Conservation (phyloP, 352 stramenopile genomes). For the Thalassiosira livingstoniorum region DNA sequence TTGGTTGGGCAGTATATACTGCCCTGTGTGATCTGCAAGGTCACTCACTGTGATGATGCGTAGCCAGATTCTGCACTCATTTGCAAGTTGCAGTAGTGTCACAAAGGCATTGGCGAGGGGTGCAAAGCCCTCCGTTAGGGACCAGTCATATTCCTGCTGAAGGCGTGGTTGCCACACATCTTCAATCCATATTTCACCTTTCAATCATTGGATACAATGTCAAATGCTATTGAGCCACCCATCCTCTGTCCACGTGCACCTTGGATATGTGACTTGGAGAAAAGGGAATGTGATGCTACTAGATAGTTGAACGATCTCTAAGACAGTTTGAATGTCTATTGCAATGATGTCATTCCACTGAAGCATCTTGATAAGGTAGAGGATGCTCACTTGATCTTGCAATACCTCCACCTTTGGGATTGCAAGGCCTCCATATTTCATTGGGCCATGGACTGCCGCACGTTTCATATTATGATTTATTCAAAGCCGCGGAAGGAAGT, state of each 20-base stretch:
- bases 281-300: background rate
- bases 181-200: background rate
- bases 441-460: background rate
- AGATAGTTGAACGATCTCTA: background rate
- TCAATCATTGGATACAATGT: background rate
- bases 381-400: background rate
- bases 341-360: too few species aligned
- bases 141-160: background rate
- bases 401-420: background rate
- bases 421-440: background rate
- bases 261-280: background rate
- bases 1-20: background rate
- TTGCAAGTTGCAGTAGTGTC: background rate
- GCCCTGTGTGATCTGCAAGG: background rate
- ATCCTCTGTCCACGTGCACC: background rate
- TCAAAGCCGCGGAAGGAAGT: background rate
- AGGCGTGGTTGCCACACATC: background rate
- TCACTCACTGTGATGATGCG: conserved; percentile 2
- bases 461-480: background rate
- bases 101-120: background rate
- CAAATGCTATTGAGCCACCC: background rate
- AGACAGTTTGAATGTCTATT: background rate
- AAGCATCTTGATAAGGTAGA: background rate
- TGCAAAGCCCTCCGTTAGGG: background rate
- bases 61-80: background rate